A percentile compares a stretch with the other conserved stretches of the same genome.
Evolutionary conservation across 129 eudicot genomes (phyloP).

Genomic region (Escallonia herrerae): DNA sequence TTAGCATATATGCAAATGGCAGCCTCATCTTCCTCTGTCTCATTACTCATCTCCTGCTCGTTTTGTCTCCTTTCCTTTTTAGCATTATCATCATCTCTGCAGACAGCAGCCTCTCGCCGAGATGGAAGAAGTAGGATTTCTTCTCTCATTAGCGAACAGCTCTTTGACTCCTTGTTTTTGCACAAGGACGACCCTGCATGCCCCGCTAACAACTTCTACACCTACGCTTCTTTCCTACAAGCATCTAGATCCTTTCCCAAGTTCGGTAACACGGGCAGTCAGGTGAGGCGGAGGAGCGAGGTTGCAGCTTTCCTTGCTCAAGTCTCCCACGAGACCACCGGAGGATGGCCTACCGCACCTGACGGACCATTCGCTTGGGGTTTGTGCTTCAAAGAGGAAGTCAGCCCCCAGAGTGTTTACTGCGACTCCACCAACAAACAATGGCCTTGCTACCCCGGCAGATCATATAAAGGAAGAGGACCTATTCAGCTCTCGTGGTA

Average conservation of each 20-base stretch:
- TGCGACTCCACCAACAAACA: constrained; percentile 19
- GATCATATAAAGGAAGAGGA: constrained; percentile 33
- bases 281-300: constrained; percentile 19
- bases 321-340: constrained; percentile 27
- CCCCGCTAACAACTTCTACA: constrained; percentile 33
- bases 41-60: too few species aligned
- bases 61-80: too few species aligned
- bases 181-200: constrained; percentile 32
- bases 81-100: too few species aligned
- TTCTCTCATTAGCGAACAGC: background rate
- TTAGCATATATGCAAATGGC: too few species aligned
- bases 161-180: constrained; percentile 3
- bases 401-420: constrained; percentile 19
- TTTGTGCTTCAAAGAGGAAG: constrained; percentile 29
- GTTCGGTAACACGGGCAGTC: constrained; percentile 21
- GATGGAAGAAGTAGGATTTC: too few species aligned
- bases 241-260: constrained; percentile 25
- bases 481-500: constrained; percentile 39
- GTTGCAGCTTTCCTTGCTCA: constrained; percentile 46
- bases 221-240: constrained; percentile 31
- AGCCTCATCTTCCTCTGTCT: too few species aligned
- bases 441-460: constrained; percentile 37
- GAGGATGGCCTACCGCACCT: constrained; percentile 43
- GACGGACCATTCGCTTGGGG: constrained; percentile 44
- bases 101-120: too few species aligned